phyloP scores from a whole-genome alignment of 257 asterid genomes.

The Eucommia ulmoides region DNA sequence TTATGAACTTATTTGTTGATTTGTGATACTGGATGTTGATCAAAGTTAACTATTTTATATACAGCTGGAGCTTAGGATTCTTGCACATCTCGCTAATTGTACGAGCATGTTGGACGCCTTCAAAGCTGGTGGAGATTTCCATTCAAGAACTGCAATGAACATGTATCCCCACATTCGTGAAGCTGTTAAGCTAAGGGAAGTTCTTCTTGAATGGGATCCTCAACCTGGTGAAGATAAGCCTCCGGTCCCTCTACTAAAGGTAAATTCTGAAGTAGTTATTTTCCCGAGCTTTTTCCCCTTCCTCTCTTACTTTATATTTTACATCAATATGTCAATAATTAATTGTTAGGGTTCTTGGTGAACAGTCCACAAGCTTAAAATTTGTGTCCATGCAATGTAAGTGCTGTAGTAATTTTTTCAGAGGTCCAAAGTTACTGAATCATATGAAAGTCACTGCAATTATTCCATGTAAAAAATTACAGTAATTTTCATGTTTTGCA shows the following conservation, averaged over 20 bases:
- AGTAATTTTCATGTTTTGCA: too few relatives aligned
- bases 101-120: constrained; percentile 92
- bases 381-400: too few relatives aligned
- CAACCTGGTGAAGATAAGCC: constrained; percentile 77
- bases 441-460: too few relatives aligned
- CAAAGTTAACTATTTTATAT: constrained; percentile 4
- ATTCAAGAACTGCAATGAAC: constrained; percentile 97
- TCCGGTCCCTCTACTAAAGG: constrained; percentile 94
- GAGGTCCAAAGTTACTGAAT: too few relatives aligned
- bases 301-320: background rate
- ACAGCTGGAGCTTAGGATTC: constrained; percentile 98
- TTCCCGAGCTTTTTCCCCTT: background rate
- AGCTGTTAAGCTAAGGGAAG: constrained; percentile 55
- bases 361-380: too few relatives aligned
- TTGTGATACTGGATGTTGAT: constrained; percentile 12
- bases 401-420: too few relatives aligned
- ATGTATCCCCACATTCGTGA: constrained; percentile 91
- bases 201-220: constrained; percentile 98
- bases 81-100: constrained; percentile 93
- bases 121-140: constrained; percentile 97
- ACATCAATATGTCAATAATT: too few relatives aligned
- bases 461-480: too few relatives aligned
- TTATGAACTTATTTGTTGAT: background rate
- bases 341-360: too few relatives aligned
- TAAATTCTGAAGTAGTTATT: constrained; percentile 10